Evolutionary conservation across 139 green algal species (phyloP).

Genomic region (Tetraselmis chui): DNA sequence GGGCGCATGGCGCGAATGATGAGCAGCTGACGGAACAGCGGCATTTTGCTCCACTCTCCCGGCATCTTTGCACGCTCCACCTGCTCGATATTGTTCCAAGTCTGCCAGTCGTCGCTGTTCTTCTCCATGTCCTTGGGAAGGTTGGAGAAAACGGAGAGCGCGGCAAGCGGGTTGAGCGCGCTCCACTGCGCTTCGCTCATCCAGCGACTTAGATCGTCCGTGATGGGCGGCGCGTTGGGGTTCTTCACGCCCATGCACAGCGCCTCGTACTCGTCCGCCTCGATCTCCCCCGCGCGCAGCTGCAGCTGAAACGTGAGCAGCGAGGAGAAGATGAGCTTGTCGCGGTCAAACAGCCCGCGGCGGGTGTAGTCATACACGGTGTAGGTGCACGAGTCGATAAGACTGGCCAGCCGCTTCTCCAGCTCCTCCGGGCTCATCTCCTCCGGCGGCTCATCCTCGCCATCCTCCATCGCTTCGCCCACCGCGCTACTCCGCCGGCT

Average conservation of each 20-base stretch:
- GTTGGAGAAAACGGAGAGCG: conserved; percentile 42
- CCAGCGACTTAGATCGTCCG: conserved; percentile 71
- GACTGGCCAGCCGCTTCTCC: too few species aligned
- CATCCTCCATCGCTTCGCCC: conserved; percentile 16
- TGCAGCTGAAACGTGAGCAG: conserved; percentile 62
- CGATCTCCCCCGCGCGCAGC: conserved; percentile 40
- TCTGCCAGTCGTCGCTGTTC: conserved; percentile 67
- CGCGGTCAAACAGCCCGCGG: conserved; percentile 75
- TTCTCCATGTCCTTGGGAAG: conserved; percentile 82
- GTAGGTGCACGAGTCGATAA: conserved; percentile 68
- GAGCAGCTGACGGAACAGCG: conserved; percentile 66
- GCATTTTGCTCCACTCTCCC: conserved; percentile 64
- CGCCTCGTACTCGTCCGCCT: conserved; percentile 61
- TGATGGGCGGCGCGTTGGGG: conserved; percentile 53
- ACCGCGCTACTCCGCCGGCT: conserved; percentile 4
- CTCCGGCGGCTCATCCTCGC: conserved; percentile 20
- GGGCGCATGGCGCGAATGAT: conserved; percentile 64
- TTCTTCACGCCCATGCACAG: conserved; percentile 59
- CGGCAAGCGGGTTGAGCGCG: conserved; percentile 58
- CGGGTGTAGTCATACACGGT: conserved; percentile 82
- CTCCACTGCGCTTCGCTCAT: conserved; percentile 76
- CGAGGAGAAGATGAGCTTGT: conserved; percentile 79
- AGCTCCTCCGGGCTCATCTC: conserved; percentile 53
- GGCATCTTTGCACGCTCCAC: conserved; percentile 58
- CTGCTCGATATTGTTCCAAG: conserved; percentile 61